Evolutionary conservation across 441 rosid species (phyloP), one percentile per base, ranked within the genome.

Genomic region (Isatis lusitanica): DNA sequence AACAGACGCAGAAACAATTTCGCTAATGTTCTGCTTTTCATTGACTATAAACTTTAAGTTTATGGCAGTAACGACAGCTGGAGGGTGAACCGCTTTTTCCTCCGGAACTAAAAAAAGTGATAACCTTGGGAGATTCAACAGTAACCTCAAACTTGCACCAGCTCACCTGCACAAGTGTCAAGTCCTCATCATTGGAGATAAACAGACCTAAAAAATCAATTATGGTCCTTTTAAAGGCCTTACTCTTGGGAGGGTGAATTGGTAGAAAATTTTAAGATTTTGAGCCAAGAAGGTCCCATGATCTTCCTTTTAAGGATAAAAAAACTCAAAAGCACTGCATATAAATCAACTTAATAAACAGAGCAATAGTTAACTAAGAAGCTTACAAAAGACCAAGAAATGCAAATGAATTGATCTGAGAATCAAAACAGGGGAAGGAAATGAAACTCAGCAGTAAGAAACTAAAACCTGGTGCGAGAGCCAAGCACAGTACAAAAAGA

Each of bases 101-200:
- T 80, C 86, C 24, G 93, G 78, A 59, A 88, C 74, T 65, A 88
- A 78, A 62, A 81, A 80, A 39, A n/a, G 44, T 58, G 72, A 91
- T 85, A 71, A 78, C 88, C 82, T 90, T 95, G 24, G 96, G 85
- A 70, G 83, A 84, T 70, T 87, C 90, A 72, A 88, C 84, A 75
- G 64, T 75, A 55, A 95, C 76, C 86, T 95, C 99, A 86, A 87
- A 91, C 81, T 87, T 93, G 88, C 99, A 95, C 99, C 96, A 91
- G 85, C 99, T 95, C 76, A 91, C 92, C 99, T 93, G 83, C 64
- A 6, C 67, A 80, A 76, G 65, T 69, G 66, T 61, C 76, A 64
- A 73, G 66, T 58, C 46, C 66, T 68, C 71, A 69, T 42, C 67
- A 66, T 47, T 47, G 60, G 68, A 74, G 71, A 66, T 51, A 40